A percentile compares a stretch with the other conserved stretches of the same genome.
Evolutionary conservation across 306 rosid genomes (phyloP).

Genomic region (Dryas octopetala): DNA sequence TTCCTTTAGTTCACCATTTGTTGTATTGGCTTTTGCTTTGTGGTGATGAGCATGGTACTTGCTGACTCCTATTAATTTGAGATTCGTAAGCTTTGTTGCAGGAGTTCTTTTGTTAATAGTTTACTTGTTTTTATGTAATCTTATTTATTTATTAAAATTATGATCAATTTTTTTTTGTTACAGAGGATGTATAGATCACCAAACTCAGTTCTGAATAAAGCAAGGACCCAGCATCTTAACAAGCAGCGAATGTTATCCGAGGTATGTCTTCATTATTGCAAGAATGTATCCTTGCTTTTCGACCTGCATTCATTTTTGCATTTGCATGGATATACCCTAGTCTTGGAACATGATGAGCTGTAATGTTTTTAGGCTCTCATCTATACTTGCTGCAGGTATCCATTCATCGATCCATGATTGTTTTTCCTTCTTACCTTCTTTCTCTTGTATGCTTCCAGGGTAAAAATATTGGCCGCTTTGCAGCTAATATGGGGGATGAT

Average conservation of each 20-base stretch:
- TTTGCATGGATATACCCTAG: too few relatives aligned
- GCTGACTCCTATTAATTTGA: background rate
- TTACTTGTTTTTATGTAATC: background rate
- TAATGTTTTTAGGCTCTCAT: too few relatives aligned
- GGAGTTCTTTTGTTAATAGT: background rate
- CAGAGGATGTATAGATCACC: conserved; percentile 92
- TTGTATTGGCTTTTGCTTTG: background rate
- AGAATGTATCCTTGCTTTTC: background rate
- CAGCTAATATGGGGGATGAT: conserved; percentile 54
- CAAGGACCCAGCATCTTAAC: conserved; percentile 79
- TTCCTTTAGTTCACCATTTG: conserved; percentile 6
- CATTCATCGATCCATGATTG: background rate
- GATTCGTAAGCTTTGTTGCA: background rate
- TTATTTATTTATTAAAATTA: background rate
- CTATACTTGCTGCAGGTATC: too few relatives aligned
- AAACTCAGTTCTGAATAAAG: conserved; percentile 78
- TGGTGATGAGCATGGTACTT: background rate
- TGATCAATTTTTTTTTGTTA: background rate
- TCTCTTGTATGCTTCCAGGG: conserved; percentile 48
- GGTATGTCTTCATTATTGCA: conserved; percentile 37
- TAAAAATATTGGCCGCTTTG: conserved; percentile 69
- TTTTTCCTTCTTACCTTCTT: background rate
- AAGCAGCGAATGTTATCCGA: conserved; percentile 74
- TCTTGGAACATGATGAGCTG: background rate
- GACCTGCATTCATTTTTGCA: background rate